Base-by-base conservation (phyloP, 345 rosid genomes). In the Boechera divaricarpa region DNA sequence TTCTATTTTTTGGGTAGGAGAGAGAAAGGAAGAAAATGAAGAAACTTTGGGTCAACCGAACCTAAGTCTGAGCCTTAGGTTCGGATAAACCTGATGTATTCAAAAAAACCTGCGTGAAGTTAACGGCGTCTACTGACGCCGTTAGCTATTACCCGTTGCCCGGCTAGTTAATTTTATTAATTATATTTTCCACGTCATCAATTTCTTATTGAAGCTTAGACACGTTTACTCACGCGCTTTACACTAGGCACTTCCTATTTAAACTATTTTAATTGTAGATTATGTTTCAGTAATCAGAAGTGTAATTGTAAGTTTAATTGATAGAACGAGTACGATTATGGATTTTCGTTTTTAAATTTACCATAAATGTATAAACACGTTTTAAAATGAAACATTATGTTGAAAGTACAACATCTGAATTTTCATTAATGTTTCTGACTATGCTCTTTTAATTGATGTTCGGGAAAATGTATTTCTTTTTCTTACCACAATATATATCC, bases 81-180 rank as follows among this genome's bases (percentile, higher is more conserved):
- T 84, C 76, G 86, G 82, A 9, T 13, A 42, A 61, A 29, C 26
- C 15, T 64, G 35, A 83, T 86, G 85, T 82, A 58, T 67, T 72
- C 15, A 18, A 28, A 63, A 57, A 78, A 77, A 81, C 57, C 79
- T 52, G 59, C 24, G 67, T 1, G 56, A 75, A 73, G 51, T 52
- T 18, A 79, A 84, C 86, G 86, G 82, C 83, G 73, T 74, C 21
- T 60, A 8, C 10, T 36, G 68, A 82, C 86, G 85, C 78, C 84
- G 84, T 88, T 63, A 68, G 48, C 16, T 38, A 72, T 82, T 84
- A 81, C 87, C 87, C 89, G 89, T 33, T 89, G 88, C 84, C 90
- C 85, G 65, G 13, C 54, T 38, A 1, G 1, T 56, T 65, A 5
- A 11, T 41, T 33, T 44, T 12, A 39, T 5, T 45, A 5, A 31